Evolutionary conservation across 1,284 basidiomycete species (phyloP), one percentile per base, ranked within the genome.

Genomic region (Pterula multifida): DNA sequence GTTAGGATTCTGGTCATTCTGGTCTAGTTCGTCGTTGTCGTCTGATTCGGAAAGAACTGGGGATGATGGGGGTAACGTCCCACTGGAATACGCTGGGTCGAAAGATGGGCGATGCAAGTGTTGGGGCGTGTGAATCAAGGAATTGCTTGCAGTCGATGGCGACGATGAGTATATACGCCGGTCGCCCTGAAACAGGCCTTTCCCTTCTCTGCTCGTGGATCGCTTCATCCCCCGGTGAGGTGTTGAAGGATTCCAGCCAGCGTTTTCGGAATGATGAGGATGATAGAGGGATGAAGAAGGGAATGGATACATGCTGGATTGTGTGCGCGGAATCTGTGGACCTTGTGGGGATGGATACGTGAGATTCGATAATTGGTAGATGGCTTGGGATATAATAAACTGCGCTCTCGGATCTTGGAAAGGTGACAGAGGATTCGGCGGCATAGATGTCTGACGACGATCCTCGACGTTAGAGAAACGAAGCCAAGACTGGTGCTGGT

Each of bases 1-100:
- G 32, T n/a, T n/a, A 35, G 32, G n/a, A 11, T n/a, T 35, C 9
- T n/a, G 9, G 11, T 35, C 32, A 35, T 9, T 35, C 32, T 35
- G 11, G 9, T 35, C 32, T n/a, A 11, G 11, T 35, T 35, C 32
- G 11, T 35, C 32, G 9, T 42, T 17, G 9, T 6, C 6, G 9
- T 42, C 39, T 17, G 13, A 9, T 6, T 22, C 21, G 6, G 39
- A 42, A 13, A 58, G 54, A 22, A 67, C 64, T 1, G 73, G 71
- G 2, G 72, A 72, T 36, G 69, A 69, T 17, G 73, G 74, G 3
- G 73, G 73, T 26, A 70, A 54, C 0, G 73, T 72, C 3, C 65
- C 71, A 47, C 58, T 61, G 2, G 73, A 75, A 52, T 66, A 63
- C 26, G 58, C 58, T 2, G 72, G 69, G 55, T 73, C 63, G 50